phyloP scores from a whole-genome alignment of 2,329 filamentous ascomycete species.

The Pestalotiopsis sp. region DNA sequence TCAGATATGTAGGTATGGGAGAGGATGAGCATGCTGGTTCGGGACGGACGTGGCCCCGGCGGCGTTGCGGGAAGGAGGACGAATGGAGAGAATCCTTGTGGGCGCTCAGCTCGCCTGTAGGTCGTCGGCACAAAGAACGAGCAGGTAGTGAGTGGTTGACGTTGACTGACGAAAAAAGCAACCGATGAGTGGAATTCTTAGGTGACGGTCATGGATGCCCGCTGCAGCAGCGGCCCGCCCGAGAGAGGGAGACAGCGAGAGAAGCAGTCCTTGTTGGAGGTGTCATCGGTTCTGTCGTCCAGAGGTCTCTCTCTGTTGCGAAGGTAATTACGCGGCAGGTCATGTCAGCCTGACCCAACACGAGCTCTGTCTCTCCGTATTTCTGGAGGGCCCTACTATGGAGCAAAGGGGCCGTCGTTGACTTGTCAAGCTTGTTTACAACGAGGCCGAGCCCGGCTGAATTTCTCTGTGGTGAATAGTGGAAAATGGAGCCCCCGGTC shows the following conservation, averaged over 20 bases:
- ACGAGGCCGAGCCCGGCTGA: conserved; percentile 4
- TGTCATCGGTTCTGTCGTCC: neutral
- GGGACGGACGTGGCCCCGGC: neutral
- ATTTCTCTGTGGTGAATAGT: neutral
- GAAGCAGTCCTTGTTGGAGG: neutral
- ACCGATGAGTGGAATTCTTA: neutral
- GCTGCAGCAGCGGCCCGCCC: neutral
- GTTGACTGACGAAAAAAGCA: neutral
- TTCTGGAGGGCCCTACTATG: neutral
- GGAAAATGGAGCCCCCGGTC: neutral
- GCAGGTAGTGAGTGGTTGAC: neutral
- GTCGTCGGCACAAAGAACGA: neutral
- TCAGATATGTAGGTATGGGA: neutral
- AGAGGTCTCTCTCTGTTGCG: neutral
- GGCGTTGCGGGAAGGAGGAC: neutral
- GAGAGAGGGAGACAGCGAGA: neutral
- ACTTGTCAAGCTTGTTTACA: neutral
- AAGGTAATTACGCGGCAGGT: conserved; percentile 5
- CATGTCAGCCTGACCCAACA: conserved; percentile 2
- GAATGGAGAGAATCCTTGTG: neutral
- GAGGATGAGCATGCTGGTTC: neutral
- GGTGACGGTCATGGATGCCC: neutral
- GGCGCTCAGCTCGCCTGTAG: neutral
- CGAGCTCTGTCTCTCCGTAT: conserved; percentile 2
- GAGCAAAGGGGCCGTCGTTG: neutral